Percentiles rank a stretch among this genome's conserved stretches.
Conservation (phyloP, 805 yeast species). For the Saccharomycodes ludwigii region DNA sequence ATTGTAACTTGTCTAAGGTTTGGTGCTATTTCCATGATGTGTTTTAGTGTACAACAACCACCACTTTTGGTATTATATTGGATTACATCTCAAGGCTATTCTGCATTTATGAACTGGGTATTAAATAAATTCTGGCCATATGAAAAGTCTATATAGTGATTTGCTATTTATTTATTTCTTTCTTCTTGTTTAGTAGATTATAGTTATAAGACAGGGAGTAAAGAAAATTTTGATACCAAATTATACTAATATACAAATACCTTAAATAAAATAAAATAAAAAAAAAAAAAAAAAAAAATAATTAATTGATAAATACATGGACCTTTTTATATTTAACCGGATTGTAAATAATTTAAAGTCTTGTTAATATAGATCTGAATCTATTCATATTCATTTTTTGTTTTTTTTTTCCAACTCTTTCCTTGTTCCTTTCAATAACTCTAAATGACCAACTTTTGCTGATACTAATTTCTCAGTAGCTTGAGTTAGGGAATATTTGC, state of each 20-base stretch:
- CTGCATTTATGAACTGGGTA: constrained; percentile 61
- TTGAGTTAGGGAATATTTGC: constrained; percentile 35
- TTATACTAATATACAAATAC: no score
- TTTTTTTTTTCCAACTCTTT: constrained; percentile 57
- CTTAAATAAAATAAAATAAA: no score
- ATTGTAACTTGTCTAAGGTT: constrained; percentile 61
- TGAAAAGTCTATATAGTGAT: no score
- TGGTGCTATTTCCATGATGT: constrained; percentile 71
- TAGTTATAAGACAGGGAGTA: no score
- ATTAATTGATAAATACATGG: no score
- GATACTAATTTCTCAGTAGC: constrained; percentile 79
- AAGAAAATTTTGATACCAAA: no score
- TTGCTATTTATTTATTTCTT: no score
- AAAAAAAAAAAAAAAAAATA: no score
- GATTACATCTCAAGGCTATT: constrained; percentile 74
- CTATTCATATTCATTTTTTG: neutral
- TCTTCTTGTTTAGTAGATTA: no score
- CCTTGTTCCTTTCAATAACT: constrained; percentile 81
- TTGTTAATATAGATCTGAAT: no score
- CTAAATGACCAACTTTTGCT: constrained; percentile 88
- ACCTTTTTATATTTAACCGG: no score
- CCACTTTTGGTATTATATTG: constrained; percentile 75
- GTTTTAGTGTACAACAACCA: constrained; percentile 78
- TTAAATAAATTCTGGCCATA: constrained; percentile 55
- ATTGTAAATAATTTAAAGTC: no score